Conservation (phyloP, 73 alveolate genomes). For the Strombidium stylifer region DNA sequence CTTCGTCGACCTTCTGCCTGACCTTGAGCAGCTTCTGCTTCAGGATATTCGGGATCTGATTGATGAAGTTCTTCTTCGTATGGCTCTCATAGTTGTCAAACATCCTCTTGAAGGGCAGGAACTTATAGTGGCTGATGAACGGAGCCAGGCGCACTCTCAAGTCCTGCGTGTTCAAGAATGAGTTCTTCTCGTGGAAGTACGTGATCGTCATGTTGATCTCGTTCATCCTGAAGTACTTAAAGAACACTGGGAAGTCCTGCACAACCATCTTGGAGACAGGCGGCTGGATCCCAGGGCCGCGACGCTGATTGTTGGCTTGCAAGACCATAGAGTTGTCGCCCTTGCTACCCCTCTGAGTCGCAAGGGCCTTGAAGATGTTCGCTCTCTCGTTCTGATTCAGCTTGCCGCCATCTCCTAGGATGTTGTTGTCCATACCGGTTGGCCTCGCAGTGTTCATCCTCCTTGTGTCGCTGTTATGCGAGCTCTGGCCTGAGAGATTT, state of each 20-base stretch:
- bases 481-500: neutral
- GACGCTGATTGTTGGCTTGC: neutral
- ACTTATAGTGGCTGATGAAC: conserved; percentile 42
- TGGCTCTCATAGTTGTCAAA: conserved; percentile 36
- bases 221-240: conserved; percentile 53
- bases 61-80: conserved; percentile 42
- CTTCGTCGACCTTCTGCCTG: conserved; percentile 1
- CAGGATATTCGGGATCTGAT: conserved; percentile 33
- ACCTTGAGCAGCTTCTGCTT: conserved; percentile 36
- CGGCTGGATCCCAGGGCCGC: neutral
- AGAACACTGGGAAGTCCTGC: conserved; percentile 39
- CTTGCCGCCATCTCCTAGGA: no score
- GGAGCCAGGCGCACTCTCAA: conserved; percentile 38
- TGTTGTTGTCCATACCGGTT: no score
- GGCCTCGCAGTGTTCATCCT: no score
- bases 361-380: no score
- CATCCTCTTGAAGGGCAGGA: conserved; percentile 25
- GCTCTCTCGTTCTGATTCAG: no score
- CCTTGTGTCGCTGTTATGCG: neutral
- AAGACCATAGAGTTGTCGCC: no score
- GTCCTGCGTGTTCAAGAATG: conserved; percentile 45
- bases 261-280: neutral
- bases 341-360: no score
- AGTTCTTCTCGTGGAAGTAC: conserved; percentile 38
- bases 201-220: conserved; percentile 53